Base-by-base conservation (phyloP, 495 filamentous ascomycete species). In the Aspergillus indologenus region DNA sequence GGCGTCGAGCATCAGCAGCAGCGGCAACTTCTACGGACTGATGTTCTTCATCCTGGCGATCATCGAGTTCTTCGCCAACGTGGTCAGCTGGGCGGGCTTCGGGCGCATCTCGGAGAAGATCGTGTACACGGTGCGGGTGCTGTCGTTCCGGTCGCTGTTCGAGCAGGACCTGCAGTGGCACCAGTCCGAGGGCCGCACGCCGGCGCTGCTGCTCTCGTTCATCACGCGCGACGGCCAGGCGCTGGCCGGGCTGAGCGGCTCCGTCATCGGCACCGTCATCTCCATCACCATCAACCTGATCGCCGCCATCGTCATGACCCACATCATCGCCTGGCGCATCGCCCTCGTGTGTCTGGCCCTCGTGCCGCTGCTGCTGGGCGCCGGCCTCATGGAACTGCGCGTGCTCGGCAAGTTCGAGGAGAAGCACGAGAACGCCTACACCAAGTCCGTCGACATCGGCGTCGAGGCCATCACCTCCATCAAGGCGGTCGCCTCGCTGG, bases 1-100 rank as follows among this genome's bases (percentile, higher is more conserved):
- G 23, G 61, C 76, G 6, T 56, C 57, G 19, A 66, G 63, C 20
- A 78, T 80, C 34, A 62, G 63, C 18, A 69, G 67, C 18, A 65
- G 67, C 54, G 79, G 79, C 21, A 63, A 74, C 58, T 83, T 84
- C 59, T 83, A 67, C 44, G 79, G 79, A 1, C 68, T 82, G 7
- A 76, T 84, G 72, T 82, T 84, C 67, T 83, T 84, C 54, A 67
- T 82, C n/a, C 65, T 84, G 7, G 76, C 80, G 0, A 68, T 84
- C 9, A 74, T 79, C 46, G 81, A 79, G 40, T 77, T 85, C 54
- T 73, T 80, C 44, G 80, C 80, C 6, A 82, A 85, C 61, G n/a
- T 78, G 2, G 71, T 74, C 48, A 77, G 74, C 58, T 78, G 79
- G 65, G 71, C 75, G 9, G 69, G 70, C 11, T 82, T 84, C 49